Evolutionary conservation across 805 yeast genomes (phyloP).

Genomic region (Scheffersomyces stipitis): DNA sequence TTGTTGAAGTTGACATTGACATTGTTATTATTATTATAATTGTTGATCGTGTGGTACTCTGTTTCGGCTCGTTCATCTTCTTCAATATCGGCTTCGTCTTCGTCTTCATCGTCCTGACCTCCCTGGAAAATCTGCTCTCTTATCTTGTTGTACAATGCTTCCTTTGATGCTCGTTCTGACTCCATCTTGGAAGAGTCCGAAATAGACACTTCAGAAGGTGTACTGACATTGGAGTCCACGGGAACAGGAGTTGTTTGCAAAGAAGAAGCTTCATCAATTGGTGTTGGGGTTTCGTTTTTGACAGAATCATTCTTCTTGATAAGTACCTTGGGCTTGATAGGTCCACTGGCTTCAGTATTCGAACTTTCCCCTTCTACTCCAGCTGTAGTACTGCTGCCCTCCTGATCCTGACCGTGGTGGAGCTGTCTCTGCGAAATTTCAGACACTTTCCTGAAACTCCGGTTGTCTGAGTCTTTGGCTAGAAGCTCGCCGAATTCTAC

Average conservation of each 20-base stretch:
- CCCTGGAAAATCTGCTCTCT: constrained; percentile 37
- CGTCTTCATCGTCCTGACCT: constrained; percentile 16
- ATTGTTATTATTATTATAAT: constrained; percentile 1
- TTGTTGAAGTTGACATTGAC: not conserved
- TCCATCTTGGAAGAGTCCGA: constrained; percentile 24
- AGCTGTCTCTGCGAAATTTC: constrained; percentile 6
- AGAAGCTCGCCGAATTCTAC: constrained; percentile 1
- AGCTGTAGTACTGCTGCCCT: not conserved
- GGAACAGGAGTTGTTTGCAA: not conserved
- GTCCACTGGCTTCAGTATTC: not conserved
- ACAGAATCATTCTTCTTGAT: constrained; percentile 10
- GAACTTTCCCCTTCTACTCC: not conserved
- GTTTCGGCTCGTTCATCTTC: not conserved
- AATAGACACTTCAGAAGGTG: not conserved
- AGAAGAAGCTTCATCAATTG: not conserved
- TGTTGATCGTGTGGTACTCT: constrained; percentile 1
- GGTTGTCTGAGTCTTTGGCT: constrained; percentile 1
- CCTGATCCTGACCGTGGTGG: not conserved
- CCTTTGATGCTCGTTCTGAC: constrained; percentile 38
- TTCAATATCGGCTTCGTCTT: not conserved
- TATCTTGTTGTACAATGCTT: constrained; percentile 41
- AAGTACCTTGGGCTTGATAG: constrained; percentile 14
- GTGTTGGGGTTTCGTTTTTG: not conserved
- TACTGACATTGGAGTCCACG: not conserved
- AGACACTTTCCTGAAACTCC: constrained; percentile 6